Evolutionary conservation across 371 early-diverging fungal species (phyloP), one percentile per base, ranked within the genome.

Genomic region (Syncephalastrum monosporum): DNA sequence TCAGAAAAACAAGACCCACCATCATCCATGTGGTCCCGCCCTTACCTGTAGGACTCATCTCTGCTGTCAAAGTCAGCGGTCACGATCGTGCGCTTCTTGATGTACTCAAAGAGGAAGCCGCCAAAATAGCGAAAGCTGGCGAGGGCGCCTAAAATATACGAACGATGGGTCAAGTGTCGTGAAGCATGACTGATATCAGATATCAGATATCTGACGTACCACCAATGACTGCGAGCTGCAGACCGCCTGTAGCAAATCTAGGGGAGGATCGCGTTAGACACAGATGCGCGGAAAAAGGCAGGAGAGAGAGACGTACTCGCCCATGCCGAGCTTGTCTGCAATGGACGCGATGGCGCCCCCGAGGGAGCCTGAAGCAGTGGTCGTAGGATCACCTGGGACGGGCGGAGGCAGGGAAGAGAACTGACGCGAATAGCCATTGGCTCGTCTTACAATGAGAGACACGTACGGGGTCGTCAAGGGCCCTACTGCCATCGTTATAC

Each of bases 31-130:
- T 14, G 4, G 7, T 2, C 3, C 25, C 8, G 16, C 12, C 15
- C 21, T 59, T 69, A 83, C 63, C 79, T 77, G 56, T 79, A 84
- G 0, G 80, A 75, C 56, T 86, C 88, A 52, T 88, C 88, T 27
- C 84, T 57, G 46, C 77, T 79, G 62, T 86, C 86, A 59, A 84
- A 82, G 51, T 86, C 82, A 10, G 80, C 82, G 2, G 79, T 71
- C 16, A 82, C 83, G 19, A 83, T 64, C 4, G 83, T 67, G n/a
- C 67, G 65, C 50, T 82, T 85, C 47, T 81, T 81, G 13, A 85
- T 24, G 43, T 72, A 80, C 42, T 80, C 83, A 21, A 81, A 42
- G 2, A 75, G 61, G 53, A 75, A 74, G 0, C 67, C 68, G 15
- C 84, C 81, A 52, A 83, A 69, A 21, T 79, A 68, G 17, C 81